Base-by-base conservation (phyloP, 371 early-diverging fungal species). In the Rhizomucor miehei region DNA sequence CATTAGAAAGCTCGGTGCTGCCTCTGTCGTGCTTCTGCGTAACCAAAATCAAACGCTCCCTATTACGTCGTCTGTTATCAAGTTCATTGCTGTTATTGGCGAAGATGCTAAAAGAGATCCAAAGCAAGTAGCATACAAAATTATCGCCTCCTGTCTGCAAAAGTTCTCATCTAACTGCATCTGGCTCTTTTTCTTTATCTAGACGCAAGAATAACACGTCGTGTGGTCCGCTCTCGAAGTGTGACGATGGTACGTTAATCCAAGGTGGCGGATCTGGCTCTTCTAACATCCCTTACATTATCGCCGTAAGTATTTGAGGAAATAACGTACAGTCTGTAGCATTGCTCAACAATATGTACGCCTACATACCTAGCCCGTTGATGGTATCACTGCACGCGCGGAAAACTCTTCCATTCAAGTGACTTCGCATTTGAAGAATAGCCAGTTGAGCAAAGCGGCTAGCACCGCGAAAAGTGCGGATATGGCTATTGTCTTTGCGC, bases 181-280 rank as follows among this genome's bases (percentile, higher is more conserved):
- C n/a, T n/a, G n/a, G n/a, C n/a, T n/a, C n/a, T n/a, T n/a, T n/a
- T n/a, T 9, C 10, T 41, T 13, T 44, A 37, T 17, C 41, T 41
- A 49, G 21, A 13, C 21, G 20, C 17, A 52, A 23, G 25, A 11
- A 13, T 10, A 17, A 16, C 1, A 48, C 11, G 17, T 41, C 11
- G 19, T 41, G 8, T 21, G 63, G 59, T 16, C 63, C 62, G n/a
- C 47, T 54, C 9, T 64, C 61, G 13, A 47, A 52, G 1, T 71
- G 67, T 13, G 43, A 20, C 16, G 59, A 61, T 40, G 57, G 61
- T 35, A 80, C 78, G 1, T 57, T 87, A 14, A 80, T 84, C 39
- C 69, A 73, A 61, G 86, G 86, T 17, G 81, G 86, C 79, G 87
- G 87, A 0, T 80, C 80, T 21, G 87, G 87, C 39, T 71, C 82